Evolutionary conservation across 1,284 basidiomycete species (phyloP).

Genomic region (Exobasidium rhododendri): DNA sequence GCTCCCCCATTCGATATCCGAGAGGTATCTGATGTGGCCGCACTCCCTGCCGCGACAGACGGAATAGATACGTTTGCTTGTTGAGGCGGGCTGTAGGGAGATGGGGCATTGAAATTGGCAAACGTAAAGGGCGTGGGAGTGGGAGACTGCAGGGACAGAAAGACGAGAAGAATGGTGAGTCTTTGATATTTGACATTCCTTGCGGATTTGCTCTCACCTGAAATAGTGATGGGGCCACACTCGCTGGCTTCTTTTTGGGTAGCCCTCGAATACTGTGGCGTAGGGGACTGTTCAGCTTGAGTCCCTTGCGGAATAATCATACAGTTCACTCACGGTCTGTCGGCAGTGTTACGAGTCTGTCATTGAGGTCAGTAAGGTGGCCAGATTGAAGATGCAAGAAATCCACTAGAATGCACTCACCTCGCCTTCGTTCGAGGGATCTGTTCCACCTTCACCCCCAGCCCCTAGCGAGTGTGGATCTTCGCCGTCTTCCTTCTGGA

Average conservation of each 20-base stretch:
- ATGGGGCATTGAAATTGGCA: too few species aligned
- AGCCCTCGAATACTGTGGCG: conserved; percentile 5
- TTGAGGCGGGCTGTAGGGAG: too few species aligned
- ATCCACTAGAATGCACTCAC: background rate
- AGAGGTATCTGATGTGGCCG: background rate
- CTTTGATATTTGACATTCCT: too few species aligned
- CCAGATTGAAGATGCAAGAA: background rate
- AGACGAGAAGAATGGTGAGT: too few species aligned
- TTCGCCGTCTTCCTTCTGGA: conserved; percentile 9
- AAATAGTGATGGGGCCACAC: too few species aligned
- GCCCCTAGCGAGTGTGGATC: conserved; percentile 8
- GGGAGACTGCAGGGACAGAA: too few species aligned
- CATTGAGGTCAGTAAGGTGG: background rate
- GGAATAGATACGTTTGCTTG: too few species aligned
- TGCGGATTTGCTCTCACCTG: too few species aligned
- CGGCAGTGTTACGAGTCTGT: background rate
- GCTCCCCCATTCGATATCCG: too few species aligned
- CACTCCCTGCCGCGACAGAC: background rate
- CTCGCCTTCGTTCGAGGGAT: background rate
- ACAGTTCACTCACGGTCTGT: conserved; percentile 5
- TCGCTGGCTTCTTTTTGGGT: conserved; percentile 6
- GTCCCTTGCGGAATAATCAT: background rate
- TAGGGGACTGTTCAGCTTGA: background rate
- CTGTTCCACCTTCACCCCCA: background rate
- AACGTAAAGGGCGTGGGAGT: too few species aligned